Base-by-base conservation (phyloP, 1,284 basidiomycete species). In the Kwoniella shivajii region DNA sequence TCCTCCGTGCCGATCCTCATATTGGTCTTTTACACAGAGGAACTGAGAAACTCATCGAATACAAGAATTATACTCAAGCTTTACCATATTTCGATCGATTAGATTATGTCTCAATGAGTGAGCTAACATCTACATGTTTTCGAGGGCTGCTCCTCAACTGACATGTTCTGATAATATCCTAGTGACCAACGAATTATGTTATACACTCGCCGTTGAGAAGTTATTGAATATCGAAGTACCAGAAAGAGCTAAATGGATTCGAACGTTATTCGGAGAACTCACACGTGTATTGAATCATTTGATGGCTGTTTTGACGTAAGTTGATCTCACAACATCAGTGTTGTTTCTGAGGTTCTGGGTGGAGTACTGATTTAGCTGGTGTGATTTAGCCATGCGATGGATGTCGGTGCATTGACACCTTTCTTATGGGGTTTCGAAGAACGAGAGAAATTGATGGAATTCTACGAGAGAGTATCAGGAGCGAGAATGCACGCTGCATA, bases 341-440 rank as follows among this genome's bases (percentile, higher is more conserved):
- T 38, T 33, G 20, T 20, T 44, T 26, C 34, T 13, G n/a, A n/a
- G n/a, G 3, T 6, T 1, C 22, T 27, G 1, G 31, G n/a, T 1
- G 6, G 31, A 22, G 6, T 18, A 26, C 31, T 45, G 29, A 39
- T 37, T 6, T 16, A 9, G n/a, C n/a, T n/a, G n/a, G 26, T 11
- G 11, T 6, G 38, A 14, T 34, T 13, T 29, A 61, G 59, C 48
- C 59, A 61, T 51, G 50, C 59, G 41, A 60, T 80, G 87, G 92
- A 96, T 73, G 95, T 99, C 61, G 96, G 95, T 75, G 95, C 92
- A 61, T 84, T 99, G 6, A 99, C 96, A 1, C 96, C 95, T 45
- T 99, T 98, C 88, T 83, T 99, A 37, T 99, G 93, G 94, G 96
- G 94, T 72, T 98, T 99, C 83, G 95, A 99, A 80, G 95, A 99